These are phyloP conservation scores for Phaffia tasmanica DNA, from an alignment of 768 basidiomycete species.

Conservation along the genomic window DNA sequence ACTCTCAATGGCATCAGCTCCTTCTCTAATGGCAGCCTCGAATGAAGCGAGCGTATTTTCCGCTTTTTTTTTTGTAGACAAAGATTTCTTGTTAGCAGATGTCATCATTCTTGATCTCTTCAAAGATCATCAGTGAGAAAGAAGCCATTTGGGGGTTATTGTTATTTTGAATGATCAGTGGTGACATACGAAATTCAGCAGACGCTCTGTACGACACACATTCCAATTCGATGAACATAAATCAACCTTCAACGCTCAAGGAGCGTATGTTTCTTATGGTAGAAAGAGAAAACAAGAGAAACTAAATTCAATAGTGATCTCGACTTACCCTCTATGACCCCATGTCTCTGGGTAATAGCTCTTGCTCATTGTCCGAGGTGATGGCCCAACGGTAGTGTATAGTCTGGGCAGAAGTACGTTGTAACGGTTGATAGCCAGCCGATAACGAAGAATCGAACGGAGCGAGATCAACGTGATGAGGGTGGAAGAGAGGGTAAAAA, in stretches of 20 bases:
- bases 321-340: conserved; percentile 14
- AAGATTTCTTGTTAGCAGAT: neutral
- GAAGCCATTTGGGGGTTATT: too few relatives aligned
- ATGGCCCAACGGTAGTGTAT: too few relatives aligned
- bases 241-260: neutral
- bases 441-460: too few relatives aligned
- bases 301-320: neutral
- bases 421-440: too few relatives aligned
- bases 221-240: neutral
- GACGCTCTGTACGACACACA: conserved; percentile 8
- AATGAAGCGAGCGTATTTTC: conserved; percentile 23
- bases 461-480: too few relatives aligned
- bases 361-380: too few relatives aligned
- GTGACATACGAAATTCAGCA: conserved; percentile 20
- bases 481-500: too few relatives aligned
- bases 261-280: neutral
- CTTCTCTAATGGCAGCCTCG: conserved; percentile 16
- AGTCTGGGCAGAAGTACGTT: too few relatives aligned
- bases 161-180: neutral
- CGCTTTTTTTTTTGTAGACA: neutral
- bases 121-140: neutral
- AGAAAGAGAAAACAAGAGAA: neutral
- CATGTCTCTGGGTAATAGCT: conserved; percentile 3
- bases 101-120: neutral
- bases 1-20: conserved; percentile 18